Evolutionary conservation across 2,329 filamentous ascomycete genomes (phyloP).

Genomic region (Cladophialophora immunda): DNA sequence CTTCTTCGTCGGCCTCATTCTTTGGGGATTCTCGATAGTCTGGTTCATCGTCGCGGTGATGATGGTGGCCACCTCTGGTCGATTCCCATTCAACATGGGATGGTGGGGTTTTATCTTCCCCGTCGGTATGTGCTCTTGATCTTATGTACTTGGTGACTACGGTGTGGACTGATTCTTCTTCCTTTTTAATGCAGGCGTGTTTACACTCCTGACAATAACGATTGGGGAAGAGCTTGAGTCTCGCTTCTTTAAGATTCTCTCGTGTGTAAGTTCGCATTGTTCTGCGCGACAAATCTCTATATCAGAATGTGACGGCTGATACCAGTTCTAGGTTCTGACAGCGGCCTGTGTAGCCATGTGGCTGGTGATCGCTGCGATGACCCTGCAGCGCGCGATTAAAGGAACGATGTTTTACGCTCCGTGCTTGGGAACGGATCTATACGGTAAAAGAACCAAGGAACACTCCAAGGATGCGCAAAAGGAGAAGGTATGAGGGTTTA

Average conservation of each 20-base stretch:
- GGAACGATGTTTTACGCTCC: slow-evolving; percentile 64
- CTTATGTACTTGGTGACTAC: too few species aligned
- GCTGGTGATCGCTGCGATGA: slow-evolving; percentile 61
- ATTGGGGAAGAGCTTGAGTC: slow-evolving; percentile 61
- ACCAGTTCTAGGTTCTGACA: slow-evolving; percentile 1
- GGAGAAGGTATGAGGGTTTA: not conserved
- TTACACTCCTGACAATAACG: slow-evolving; percentile 47
- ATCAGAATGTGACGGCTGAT: too few species aligned
- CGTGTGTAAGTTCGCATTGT: slow-evolving; percentile 52
- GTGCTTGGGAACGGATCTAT: slow-evolving; percentile 51
- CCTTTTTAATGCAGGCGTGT: slow-evolving; percentile 2
- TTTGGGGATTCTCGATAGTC: slow-evolving; percentile 50
- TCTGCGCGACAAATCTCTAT: too few species aligned
- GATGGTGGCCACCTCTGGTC: slow-evolving; percentile 43
- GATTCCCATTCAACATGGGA: slow-evolving; percentile 68
- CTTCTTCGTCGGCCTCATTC: slow-evolving; percentile 46
- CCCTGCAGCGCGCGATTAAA: slow-evolving; percentile 55
- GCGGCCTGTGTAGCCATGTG: slow-evolving; percentile 54
- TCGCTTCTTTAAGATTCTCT: slow-evolving; percentile 62
- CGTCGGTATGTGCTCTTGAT: slow-evolving; percentile 58
- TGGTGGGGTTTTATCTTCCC: slow-evolving; percentile 71
- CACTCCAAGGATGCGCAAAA: not conserved
- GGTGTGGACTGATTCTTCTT: too few species aligned
- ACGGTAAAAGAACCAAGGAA: slow-evolving; percentile 28
- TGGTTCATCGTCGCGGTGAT: slow-evolving; percentile 51